Percentiles rank a stretch among this genome's conserved stretches.
These are phyloP conservation scores for Piromyces finnis DNA, from an alignment of 192 early-diverging fungal genomes.

Conservation along the genomic window DNA sequence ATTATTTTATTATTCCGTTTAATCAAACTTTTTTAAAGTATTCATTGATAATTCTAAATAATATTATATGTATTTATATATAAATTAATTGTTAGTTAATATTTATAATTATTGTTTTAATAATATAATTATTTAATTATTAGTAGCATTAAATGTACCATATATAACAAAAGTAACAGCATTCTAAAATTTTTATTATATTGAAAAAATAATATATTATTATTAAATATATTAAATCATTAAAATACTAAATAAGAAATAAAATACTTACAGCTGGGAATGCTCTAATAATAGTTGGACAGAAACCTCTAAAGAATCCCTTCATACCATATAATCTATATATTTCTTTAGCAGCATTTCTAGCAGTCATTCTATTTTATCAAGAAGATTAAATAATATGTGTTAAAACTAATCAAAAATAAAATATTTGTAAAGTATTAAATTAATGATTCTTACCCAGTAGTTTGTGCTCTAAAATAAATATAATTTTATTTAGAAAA, in stretches of 20 bases:
- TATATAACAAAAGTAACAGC: constrained; percentile 67
- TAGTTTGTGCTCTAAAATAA: too few relatives aligned
- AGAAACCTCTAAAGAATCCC: constrained; percentile 67
- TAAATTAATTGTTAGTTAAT: too few relatives aligned
- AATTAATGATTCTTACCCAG: too few relatives aligned
- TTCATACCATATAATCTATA: constrained; percentile 17
- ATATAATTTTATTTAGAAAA: too few relatives aligned
- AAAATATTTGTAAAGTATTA: constrained; percentile 27
- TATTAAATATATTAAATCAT: constrained; percentile 20
- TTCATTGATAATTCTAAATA: too few relatives aligned
- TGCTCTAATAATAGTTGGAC: constrained; percentile 45
- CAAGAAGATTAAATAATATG: constrained; percentile 7
- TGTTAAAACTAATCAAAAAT: constrained; percentile 11
- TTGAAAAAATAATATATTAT: constrained; percentile 17
- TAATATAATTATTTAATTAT: too few relatives aligned
- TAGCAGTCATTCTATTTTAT: constrained; percentile 13
- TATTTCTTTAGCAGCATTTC: constrained; percentile 6
- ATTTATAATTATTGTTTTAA: too few relatives aligned
- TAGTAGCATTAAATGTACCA: too few relatives aligned
- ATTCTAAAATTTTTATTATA: constrained; percentile 65
- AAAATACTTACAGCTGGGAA: not conserved
- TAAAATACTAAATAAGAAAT: not conserved
- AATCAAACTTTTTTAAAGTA: too few relatives aligned
- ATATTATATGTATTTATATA: too few relatives aligned
- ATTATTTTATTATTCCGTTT: too few relatives aligned